These are phyloP conservation scores for Pythium pyrilobum DNA, from an alignment of 352 stramenopile genomes.

Conservation along the genomic window DNA sequence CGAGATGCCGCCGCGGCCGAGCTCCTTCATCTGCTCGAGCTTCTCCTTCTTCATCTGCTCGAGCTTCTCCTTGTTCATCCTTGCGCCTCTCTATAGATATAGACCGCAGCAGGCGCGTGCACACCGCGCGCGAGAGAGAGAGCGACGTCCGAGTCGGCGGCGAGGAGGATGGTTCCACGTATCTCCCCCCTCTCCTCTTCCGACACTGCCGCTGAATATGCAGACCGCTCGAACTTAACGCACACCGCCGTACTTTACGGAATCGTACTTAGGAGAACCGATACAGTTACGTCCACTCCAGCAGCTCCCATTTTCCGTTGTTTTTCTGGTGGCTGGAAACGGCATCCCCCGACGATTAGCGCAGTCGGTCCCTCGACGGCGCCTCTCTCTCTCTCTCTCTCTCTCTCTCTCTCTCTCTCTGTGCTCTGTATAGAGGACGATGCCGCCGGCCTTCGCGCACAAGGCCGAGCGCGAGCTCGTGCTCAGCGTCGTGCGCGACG, in stretches of 20 bases:
- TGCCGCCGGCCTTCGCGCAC: slow-evolving; percentile 34
- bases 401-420: not conserved
- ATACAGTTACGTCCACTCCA: no score
- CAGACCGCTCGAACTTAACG: not conserved
- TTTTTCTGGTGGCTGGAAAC: slow-evolving; percentile 1
- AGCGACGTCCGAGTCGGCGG: no score
- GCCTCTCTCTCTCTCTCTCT: not conserved
- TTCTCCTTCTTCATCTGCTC: slow-evolving; percentile 85
- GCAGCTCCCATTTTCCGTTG: no score
- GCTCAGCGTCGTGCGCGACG: slow-evolving; percentile 68
- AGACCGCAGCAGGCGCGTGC: no score
- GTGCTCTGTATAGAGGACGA: not conserved
- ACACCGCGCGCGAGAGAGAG: not conserved
- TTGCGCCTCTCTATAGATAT: no score
- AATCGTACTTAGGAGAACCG: not conserved
- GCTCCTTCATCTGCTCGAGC: slow-evolving; percentile 86
- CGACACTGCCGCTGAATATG: slow-evolving; percentile 1
- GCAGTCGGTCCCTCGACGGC: no score
- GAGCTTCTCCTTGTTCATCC: slow-evolving; percentile 30
- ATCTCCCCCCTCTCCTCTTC: not conserved
- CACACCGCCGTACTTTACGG: not conserved
- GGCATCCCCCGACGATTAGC: not conserved
- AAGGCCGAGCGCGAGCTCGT: slow-evolving; percentile 71
- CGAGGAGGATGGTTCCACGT: not conserved
- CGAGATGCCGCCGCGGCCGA: slow-evolving; percentile 60